Conservation (phyloP, 257 asterid genomes). For the Capsicum baccatum region DNA sequence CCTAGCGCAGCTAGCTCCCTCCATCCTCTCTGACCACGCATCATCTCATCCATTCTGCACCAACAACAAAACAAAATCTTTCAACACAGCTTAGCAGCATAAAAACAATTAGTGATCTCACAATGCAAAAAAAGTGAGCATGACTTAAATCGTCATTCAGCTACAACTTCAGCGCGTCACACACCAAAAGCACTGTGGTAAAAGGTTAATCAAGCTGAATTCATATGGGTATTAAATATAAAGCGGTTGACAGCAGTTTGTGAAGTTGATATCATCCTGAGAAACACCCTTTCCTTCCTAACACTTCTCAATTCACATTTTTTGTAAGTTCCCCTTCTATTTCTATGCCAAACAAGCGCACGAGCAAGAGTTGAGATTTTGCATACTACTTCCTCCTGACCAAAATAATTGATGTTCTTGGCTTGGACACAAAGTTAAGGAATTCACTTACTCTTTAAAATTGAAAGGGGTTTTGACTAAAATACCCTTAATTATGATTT, state of each 20-base stretch:
- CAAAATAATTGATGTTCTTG: neutral
- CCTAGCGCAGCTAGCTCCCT: conserved; percentile 95
- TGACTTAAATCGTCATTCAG: neutral
- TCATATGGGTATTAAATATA: neutral
- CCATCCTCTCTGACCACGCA: conserved; percentile 99
- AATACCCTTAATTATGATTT: neutral
- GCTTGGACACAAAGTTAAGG: neutral
- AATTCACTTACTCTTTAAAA: neutral
- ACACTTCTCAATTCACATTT: neutral
- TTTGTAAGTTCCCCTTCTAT: neutral
- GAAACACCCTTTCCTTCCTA: neutral
- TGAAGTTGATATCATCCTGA: conserved; percentile 15
- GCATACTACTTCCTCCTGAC: neutral
- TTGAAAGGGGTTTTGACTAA: neutral
- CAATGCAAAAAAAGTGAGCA: neutral
- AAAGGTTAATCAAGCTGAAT: conserved; percentile 13
- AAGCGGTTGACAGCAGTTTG: neutral
- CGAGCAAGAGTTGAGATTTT: neutral
- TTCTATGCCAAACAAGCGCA: neutral
- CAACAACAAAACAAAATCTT: conserved; percentile 30
- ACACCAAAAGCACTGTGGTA: neutral
- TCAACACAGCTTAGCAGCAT: conserved; percentile 22
- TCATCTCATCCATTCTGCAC: conserved; percentile 99
- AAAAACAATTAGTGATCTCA: conserved; percentile 2
- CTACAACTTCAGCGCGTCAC: neutral